These are phyloP conservation scores for Flaveria ramosissima DNA, from an alignment of 129 eudicot genomes.

Conservation along the genomic window DNA sequence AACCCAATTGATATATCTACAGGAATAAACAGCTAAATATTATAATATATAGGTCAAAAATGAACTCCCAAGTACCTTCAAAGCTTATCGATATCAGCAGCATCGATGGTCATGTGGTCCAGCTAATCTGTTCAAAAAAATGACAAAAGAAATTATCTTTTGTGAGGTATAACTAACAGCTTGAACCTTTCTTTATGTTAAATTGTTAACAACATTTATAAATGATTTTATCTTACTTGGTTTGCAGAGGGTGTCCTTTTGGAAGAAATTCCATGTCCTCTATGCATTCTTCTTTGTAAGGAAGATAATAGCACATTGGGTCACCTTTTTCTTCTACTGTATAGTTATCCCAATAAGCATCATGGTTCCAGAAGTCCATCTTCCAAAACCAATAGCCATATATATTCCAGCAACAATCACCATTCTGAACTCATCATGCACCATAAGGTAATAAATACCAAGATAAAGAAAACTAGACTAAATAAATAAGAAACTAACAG, in stretches of 20 bases:
- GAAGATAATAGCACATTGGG: constrained; percentile 86
- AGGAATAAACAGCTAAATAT: constrained; percentile 21
- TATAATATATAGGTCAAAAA: constrained; percentile 57
- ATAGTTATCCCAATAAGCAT: constrained; percentile 68
- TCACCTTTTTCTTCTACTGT: constrained; percentile 86
- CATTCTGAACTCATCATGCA: constrained; percentile 66
- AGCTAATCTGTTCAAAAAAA: constrained; percentile 76
- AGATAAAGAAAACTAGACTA: neutral
- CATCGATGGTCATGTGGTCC: constrained; percentile 99
- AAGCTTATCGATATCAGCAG: constrained; percentile 80
- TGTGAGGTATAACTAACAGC: constrained; percentile 50
- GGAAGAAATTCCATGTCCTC: constrained; percentile 77
- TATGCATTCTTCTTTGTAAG: constrained; percentile 89
- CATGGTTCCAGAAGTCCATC: constrained; percentile 74
- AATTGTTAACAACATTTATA: neutral
- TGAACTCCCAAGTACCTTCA: constrained; percentile 87
- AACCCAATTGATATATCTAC: neutral
- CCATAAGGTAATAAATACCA: constrained; percentile 49
- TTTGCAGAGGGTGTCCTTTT: constrained; percentile 72
- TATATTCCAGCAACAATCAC: constrained; percentile 79
- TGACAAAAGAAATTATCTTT: constrained; percentile 67
- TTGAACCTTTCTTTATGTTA: neutral
- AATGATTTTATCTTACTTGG: constrained; percentile 17
- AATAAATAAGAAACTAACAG: neutral
- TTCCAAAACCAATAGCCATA: constrained; percentile 62